Evolutionary conservation across 768 basidiomycete species (phyloP), one percentile per base, ranked within the genome.

Genomic region (Amanita brunnescens): DNA sequence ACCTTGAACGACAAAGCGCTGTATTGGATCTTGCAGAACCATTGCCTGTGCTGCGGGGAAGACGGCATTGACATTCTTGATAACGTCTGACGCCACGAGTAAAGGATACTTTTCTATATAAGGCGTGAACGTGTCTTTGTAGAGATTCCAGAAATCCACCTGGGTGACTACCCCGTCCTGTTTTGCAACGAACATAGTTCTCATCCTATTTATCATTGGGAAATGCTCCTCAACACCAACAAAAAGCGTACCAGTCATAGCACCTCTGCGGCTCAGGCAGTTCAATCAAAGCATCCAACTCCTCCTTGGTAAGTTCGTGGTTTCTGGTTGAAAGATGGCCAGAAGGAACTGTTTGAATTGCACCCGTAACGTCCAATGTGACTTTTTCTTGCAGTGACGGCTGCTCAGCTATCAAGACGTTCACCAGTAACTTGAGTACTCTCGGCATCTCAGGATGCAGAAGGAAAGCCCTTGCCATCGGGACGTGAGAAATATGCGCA

Each of bases 81-180:
- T 97, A 44, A 96, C 89, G 39, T 99, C 95, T 1, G 90, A 85
- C 0, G 96, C 94, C 2, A 83, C 79, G 2, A 93, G 77, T 39
- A 91, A 69, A 9, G 79, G 77, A 52, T 79, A 71, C 50, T 72
- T 73, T 1, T 80, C 77, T 53, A 74, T 64, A 59, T 72, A 75
- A 1, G 81, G 79, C 1, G 77, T 68, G 59, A 97, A 96, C 1
- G 80, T 80, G 53, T 88, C 86, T 55, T 87, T 85, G 69, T 99
- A 99, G 10, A 93, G 75, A 51, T 81, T 91, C 94, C 95, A 99
- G 61, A 99, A 91, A 50, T 90, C 85, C 30, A 95, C 91, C 65
- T 98, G 96, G 0, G 91, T 92, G 41, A 97, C 70, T 60, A 93
- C 88, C 3, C 86, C 81, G 3, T 86, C 82, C 1, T 83, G 66